phyloP scores from a whole-genome alignment of 106 monocot species.

The Posidonia australis region DNA sequence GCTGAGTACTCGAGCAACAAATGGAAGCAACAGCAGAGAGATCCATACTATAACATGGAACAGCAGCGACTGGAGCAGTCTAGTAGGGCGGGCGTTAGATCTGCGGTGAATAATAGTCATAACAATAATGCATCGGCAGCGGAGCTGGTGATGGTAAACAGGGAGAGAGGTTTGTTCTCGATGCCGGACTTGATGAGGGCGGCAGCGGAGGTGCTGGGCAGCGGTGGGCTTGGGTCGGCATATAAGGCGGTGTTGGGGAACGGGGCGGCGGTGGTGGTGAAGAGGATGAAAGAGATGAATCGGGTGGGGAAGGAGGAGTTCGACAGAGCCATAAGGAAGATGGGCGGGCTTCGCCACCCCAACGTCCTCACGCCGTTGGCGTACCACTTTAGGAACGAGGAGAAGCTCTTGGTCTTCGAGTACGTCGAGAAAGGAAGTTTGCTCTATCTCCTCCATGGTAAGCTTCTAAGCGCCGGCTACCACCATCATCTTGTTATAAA shows the following conservation, averaged over 20 bases:
- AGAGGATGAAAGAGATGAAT: slow-evolving; percentile 67
- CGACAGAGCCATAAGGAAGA: slow-evolving; percentile 49
- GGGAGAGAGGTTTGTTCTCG: slow-evolving; percentile 36
- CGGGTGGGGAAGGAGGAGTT: slow-evolving; percentile 38
- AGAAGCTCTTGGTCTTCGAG: slow-evolving; percentile 66
- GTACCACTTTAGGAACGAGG: slow-evolving; percentile 58
- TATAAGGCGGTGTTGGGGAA: slow-evolving; percentile 61
- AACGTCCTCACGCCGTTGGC: slow-evolving; percentile 73
- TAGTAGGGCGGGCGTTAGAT: slow-evolving; percentile 25
- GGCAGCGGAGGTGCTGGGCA: slow-evolving; percentile 79
- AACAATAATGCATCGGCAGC: background rate
- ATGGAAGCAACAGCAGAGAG: slow-evolving; percentile 27
- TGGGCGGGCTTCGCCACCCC: slow-evolving; percentile 49
- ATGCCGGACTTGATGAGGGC: slow-evolving; percentile 79
- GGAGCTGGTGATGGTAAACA: slow-evolving; percentile 36
- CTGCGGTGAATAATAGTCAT: slow-evolving; percentile 26
- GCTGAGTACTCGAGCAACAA: background rate
- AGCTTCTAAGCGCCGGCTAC: no score
- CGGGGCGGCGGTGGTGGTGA: slow-evolving; percentile 54
- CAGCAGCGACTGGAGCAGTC: slow-evolving; percentile 13
- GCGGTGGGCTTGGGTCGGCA: slow-evolving; percentile 55
- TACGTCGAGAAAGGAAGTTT: slow-evolving; percentile 65
- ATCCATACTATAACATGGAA: slow-evolving; percentile 41
- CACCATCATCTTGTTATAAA: no score
- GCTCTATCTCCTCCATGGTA: slow-evolving; percentile 66